Conservation (phyloP, 306 rosid species). For the Lathyrus sativus region DNA sequence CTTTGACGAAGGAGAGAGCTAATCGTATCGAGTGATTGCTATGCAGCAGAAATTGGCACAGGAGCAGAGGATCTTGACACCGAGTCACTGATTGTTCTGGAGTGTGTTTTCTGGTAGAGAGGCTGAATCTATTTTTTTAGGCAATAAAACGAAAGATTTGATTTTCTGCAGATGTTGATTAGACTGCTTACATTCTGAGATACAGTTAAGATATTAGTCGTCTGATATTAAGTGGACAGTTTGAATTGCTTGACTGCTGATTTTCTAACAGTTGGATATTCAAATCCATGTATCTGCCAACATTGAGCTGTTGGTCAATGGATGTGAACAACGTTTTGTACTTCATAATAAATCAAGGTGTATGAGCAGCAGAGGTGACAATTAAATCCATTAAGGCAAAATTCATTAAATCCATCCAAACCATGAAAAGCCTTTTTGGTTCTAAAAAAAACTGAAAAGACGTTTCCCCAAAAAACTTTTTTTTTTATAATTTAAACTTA, state of each 20-base stretch:
- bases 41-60: conserved; percentile 10
- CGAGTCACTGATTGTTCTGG: not conserved
- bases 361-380: too few relatives aligned
- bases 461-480: too few relatives aligned
- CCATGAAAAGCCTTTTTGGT: too few relatives aligned
- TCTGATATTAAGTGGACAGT: not conserved
- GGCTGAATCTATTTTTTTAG: too few relatives aligned
- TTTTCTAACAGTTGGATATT: not conserved
- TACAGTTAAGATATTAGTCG: not conserved
- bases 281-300: not conserved
- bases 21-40: not conserved
- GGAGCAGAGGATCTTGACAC: conserved; percentile 7
- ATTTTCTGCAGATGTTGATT: not conserved
- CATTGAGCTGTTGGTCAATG: not conserved
- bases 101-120: not conserved
- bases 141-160: too few relatives aligned
- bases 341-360: too few relatives aligned
- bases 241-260: not conserved
- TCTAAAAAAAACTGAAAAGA: too few relatives aligned
- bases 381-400: too few relatives aligned
- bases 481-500: too few relatives aligned
- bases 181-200: not conserved
- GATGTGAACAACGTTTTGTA: not conserved
- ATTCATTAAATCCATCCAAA: too few relatives aligned
- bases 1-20: not conserved